Evolutionary conservation across 108 stramenopile genomes (phyloP).

Genomic region (Skeletonema potamos): DNA sequence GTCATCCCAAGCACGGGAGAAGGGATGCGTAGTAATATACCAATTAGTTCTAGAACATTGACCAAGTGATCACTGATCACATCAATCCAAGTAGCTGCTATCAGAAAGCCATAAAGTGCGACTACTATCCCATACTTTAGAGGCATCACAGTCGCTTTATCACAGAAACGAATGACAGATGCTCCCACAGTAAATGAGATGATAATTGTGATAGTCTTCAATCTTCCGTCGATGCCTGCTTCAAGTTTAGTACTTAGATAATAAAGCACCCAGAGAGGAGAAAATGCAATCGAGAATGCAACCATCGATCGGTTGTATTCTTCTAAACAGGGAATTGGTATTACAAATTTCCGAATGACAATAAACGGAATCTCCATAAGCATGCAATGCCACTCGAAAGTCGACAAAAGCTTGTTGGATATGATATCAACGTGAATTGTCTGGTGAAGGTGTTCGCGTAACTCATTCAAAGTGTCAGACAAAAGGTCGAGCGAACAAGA

Average conservation of each 20-base stretch:
- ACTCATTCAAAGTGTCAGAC: constrained; percentile 1
- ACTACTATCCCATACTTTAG: constrained; percentile 58
- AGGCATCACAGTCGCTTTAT: constrained; percentile 52
- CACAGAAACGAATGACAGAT: constrained; percentile 51
- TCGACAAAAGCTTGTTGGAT: neutral
- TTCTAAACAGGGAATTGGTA: constrained; percentile 76
- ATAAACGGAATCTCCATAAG: constrained; percentile 15
- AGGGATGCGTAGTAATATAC: constrained; percentile 73
- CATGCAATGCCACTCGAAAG: neutral
- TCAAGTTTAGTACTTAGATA: constrained; percentile 55
- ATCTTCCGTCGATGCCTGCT: constrained; percentile 30
- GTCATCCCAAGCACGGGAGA: constrained; percentile 86
- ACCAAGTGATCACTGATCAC: constrained; percentile 85
- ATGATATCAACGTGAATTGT: neutral
- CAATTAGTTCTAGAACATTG: constrained; percentile 72
- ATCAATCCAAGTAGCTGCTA: constrained; percentile 93
- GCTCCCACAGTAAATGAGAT: constrained; percentile 23
- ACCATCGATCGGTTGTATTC: constrained; percentile 70
- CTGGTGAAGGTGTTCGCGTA: constrained; percentile 5
- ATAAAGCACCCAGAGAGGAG: constrained; percentile 65
- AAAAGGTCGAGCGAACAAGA: neutral
- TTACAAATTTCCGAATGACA: constrained; percentile 22
- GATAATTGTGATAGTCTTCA: constrained; percentile 16
- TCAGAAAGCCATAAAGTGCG: constrained; percentile 77
- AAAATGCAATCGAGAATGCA: constrained; percentile 60